Base-by-base conservation (phyloP, 495 filamentous ascomycete species). In the Ramalina intermedia region DNA sequence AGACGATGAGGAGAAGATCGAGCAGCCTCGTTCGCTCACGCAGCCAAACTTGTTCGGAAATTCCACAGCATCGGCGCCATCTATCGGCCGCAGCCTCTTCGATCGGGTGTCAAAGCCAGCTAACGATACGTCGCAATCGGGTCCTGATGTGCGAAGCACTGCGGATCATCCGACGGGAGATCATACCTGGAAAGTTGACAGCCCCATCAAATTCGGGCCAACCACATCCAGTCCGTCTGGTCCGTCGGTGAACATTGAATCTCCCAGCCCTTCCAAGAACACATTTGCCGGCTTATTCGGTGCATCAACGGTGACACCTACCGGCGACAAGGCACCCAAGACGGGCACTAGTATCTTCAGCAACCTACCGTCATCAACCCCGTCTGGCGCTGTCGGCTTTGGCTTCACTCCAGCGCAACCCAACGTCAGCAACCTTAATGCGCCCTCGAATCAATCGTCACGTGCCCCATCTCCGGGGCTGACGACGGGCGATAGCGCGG, bases 401-500 rank as follows among this genome's bases (percentile, higher is more conserved):
- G 62, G 67, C 6, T 71, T 71, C 38, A 58, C 46, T 9, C 62
- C 72, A 12, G 49, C 64, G 8, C 63, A 70, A 37, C 46, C 62
- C 20, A 39, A 61, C 2, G 45, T 55, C 1, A 60, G 63, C 24
- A 58, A 61, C 7, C 52, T 68, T 14, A 61, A 66, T 18, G 60
- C 66, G 23, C 68, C 70, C 9, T 61, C 65, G 16, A 59, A 63
- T 17, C 49, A 63, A 9, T 76, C 78, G 38, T 77, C 76, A 18
- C 70, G 72, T n/a, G 71, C 71, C 35, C 74, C 76, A n/a, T 76
- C 79, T 13, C 79, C 78, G 2, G 79, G 79, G 37, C 67, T 70
- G 47, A 70, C 75, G 20, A 69, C 63, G 37, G 75, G 74, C 41
- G 76, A 77, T 14, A 74, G 58, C 49, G 58, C 47, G 16, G 55